These are phyloP conservation scores for Filosporella fistucella DNA, from an alignment of 495 filamentous ascomycete species.

Conservation along the genomic window DNA sequence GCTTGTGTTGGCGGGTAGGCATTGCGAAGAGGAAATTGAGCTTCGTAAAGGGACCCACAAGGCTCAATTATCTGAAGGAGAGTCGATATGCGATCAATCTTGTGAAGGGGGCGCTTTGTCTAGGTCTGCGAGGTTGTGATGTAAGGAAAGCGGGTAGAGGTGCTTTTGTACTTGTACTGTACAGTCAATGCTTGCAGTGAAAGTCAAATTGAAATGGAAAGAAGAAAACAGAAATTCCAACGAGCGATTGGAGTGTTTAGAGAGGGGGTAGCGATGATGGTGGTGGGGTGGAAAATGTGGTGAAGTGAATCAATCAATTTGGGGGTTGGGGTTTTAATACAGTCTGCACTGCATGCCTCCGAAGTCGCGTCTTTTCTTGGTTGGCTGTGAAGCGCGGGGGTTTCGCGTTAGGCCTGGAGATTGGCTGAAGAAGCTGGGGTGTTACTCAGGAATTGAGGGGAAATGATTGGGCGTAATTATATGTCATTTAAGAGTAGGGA, in stretches of 20 bases:
- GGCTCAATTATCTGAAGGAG: no score
- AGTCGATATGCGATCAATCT: no score
- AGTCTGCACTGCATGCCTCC: not conserved
- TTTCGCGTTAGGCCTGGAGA: constrained; percentile 8
- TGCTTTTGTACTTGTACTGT: no score
- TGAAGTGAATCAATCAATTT: not conserved
- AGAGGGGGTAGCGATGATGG: not conserved
- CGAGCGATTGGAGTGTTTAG: not conserved
- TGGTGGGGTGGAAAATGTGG: not conserved
- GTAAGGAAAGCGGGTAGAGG: not conserved
- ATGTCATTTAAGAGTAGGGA: no score
- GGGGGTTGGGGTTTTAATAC: not conserved
- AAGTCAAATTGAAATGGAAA: not conserved
- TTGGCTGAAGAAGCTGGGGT: no score
- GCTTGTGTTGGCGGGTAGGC: constrained; percentile 23
- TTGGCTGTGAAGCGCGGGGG: constrained; percentile 13
- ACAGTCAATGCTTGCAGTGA: not conserved
- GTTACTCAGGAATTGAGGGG: no score
- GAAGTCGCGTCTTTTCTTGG: constrained; percentile 9
- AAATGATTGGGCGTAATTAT: no score
- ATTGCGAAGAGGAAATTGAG: no score
- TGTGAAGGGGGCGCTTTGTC: no score
- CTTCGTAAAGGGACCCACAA: no score
- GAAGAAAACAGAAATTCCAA: not conserved
- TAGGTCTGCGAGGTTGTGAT: not conserved